Evolutionary conservation across 2,329 filamentous ascomycete genomes (phyloP), one percentile per base, ranked within the genome.

Genomic region (Aciculosporium take): DNA sequence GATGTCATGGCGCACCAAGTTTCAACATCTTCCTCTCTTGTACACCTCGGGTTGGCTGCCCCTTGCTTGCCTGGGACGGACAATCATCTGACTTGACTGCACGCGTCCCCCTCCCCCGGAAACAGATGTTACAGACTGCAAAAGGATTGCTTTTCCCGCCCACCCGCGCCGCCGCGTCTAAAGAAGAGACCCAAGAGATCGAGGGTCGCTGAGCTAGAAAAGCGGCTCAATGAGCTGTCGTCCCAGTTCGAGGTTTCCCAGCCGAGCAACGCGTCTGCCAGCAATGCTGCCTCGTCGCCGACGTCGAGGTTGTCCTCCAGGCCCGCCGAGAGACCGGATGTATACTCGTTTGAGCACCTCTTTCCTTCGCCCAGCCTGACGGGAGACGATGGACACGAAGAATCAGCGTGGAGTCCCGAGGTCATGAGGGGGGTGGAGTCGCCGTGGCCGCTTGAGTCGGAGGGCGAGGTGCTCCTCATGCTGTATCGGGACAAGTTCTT

Each of bases 181-280:
- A 67, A 67, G 50, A 70, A 65, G 51, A 57, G 60, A 17, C 60
- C 62, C 32, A 69, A 66, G 53, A 58, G 66, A 13, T 71, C 66
- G 15, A 58, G 67, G 36, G 67, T 72, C 31, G 63, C 68, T 15
- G 67, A 71, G 53, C 59, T 72, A 9, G 68, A 72, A 53, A 66
- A 65, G 51, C 60, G 68, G 1, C 59, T 72, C 1, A 61, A 71
- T 44, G 65, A 70, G 51, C 56, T 72, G 42, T 68, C 66, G 3
- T 64, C 64, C 1, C 64, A 67, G 38, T 59, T 71, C 32, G 59
- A 63, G 21, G 51, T 51, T 8, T 49, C 51, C 9, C 42, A 37
- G 39, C 40, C 48, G 42, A 36, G 46, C 46, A n/a, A 46, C 43
- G 42, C 24, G 42, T 31, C 32, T 37, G 36, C 12, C 28, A 41